A percentile compares a stretch with the other conserved stretches of the same genome.
phyloP scores from a whole-genome alignment of 163 green algal genomes.

The Trebouxiophyceae sp. region DNA sequence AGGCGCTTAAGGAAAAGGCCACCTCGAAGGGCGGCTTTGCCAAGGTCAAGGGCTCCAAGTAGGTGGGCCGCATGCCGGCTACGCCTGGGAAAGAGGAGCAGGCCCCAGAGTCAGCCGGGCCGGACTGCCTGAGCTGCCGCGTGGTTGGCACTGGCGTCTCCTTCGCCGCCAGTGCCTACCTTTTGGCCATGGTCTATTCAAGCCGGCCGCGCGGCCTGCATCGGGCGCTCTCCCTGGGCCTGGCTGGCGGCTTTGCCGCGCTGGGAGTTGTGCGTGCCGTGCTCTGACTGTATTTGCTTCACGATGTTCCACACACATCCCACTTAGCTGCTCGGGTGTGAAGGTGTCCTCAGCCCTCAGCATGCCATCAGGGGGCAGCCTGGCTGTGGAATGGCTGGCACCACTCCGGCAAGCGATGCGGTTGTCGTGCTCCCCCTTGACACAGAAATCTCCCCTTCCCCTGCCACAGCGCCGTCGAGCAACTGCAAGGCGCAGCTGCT shows the following conservation, averaged over 20 bases:
- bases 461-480: no score
- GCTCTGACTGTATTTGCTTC: no score
- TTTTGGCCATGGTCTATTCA: background rate
- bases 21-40: slow-evolving; percentile 21
- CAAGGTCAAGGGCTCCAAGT: slow-evolving; percentile 25
- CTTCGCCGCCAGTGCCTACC: slow-evolving; percentile 10
- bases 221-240: background rate
- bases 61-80: background rate
- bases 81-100: background rate
- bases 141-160: slow-evolving; percentile 11
- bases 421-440: no score
- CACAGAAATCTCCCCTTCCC: no score
- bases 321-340: no score
- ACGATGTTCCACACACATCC: no score
- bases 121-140: slow-evolving; percentile 12
- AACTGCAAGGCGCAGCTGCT: no score
- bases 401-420: no score
- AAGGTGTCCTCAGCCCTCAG: no score
- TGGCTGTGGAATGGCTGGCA: no score
- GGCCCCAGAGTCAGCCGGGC: background rate
- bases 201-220: background rate
- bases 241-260: slow-evolving; percentile 12
- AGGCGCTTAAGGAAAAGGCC: slow-evolving; percentile 26
- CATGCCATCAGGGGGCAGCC: no score
- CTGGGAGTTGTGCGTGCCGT: slow-evolving; percentile 4